Conservation (phyloP, 2,329 filamentous ascomycete genomes). For the Saccharata proteae region DNA sequence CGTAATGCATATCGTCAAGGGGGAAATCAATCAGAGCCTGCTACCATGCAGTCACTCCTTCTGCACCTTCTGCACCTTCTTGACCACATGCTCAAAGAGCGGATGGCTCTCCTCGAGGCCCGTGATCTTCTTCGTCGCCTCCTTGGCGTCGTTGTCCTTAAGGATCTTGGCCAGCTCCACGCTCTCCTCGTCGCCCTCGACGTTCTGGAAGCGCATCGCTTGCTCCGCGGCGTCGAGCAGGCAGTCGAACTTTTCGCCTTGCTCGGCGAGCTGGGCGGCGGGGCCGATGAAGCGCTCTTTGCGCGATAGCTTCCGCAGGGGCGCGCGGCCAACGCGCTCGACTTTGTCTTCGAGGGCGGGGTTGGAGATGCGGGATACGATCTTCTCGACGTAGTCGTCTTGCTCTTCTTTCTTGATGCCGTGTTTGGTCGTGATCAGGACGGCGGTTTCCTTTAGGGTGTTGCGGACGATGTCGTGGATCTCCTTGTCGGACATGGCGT, state of each 20-base stretch:
- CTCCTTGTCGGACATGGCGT: slow-evolving; percentile 68
- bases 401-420: slow-evolving; percentile 64
- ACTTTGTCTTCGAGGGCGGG: slow-evolving; percentile 85
- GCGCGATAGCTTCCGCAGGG: slow-evolving; percentile 82
- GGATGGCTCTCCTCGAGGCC: slow-evolving; percentile 67
- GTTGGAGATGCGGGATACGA: slow-evolving; percentile 87
- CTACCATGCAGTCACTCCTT: slow-evolving; percentile 6
- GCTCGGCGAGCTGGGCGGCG: slow-evolving; percentile 77
- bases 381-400: slow-evolving; percentile 78
- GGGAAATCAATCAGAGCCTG: background rate
- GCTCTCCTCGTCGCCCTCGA: slow-evolving; percentile 84
- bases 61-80: slow-evolving; percentile 76
- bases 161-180: slow-evolving; percentile 76
- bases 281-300: slow-evolving; percentile 95
- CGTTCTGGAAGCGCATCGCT: slow-evolving; percentile 90
- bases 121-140: slow-evolving; percentile 69
- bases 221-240: slow-evolving; percentile 79
- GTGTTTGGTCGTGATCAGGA: slow-evolving; percentile 79
- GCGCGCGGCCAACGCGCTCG: slow-evolving; percentile 88
- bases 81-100: slow-evolving; percentile 62
- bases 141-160: slow-evolving; percentile 57
- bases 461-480: slow-evolving; percentile 71
- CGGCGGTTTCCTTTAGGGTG: slow-evolving; percentile 74
- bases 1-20: no score
- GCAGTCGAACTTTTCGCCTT: slow-evolving; percentile 57